Evolutionary conservation across 441 rosid genomes (phyloP).

Genomic region (Pelargonium myrrhifolium): DNA sequence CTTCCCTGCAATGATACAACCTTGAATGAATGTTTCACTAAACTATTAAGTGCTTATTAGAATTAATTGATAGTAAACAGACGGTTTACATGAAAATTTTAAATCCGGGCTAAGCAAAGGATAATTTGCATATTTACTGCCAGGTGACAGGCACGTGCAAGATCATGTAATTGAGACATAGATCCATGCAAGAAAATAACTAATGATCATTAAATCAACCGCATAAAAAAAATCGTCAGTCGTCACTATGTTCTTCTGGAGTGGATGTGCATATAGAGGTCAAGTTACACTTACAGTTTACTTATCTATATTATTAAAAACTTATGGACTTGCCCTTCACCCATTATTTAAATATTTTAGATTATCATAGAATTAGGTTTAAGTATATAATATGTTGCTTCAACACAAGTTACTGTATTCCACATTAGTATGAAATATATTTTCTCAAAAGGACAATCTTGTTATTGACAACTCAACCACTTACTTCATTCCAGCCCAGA

Average conservation of each 20-base stretch:
- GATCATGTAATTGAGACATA: no score
- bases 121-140: background rate
- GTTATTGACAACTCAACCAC: conserved; percentile 19
- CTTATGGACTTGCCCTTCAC: no score
- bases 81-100: background rate
- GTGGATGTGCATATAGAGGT: no score
- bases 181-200: no score
- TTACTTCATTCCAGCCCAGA: conserved; percentile 90
- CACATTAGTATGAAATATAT: background rate
- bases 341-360: background rate
- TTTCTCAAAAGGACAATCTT: conserved; percentile 1
- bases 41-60: background rate
- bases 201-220: no score
- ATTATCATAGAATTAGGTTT: no score
- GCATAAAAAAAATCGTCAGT: no score
- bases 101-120: background rate
- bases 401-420: background rate
- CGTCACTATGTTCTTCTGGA: no score
- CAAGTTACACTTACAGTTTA: no score
- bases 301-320: no score
- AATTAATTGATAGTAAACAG: background rate
- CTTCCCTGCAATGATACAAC: no score
- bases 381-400: background rate
- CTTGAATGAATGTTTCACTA: no score
- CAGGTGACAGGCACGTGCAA: background rate